Evolutionary conservation across 164 flowering plant species (phyloP).

Genomic region (Annona squamosa): DNA sequence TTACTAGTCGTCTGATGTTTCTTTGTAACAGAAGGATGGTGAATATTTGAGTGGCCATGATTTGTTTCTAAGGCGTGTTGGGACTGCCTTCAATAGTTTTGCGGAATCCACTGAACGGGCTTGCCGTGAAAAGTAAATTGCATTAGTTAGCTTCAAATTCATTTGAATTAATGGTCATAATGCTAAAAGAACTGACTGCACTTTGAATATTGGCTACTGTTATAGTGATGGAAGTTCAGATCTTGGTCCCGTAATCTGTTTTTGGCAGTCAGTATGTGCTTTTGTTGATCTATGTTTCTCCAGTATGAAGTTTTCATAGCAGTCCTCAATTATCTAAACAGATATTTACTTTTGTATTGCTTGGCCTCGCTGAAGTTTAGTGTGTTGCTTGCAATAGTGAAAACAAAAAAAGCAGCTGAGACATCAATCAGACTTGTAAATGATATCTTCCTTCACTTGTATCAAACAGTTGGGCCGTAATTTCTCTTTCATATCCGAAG

Average conservation of each 20-base stretch:
- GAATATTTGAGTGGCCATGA: slow-evolving; percentile 89
- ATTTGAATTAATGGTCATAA: background rate
- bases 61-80: slow-evolving; percentile 83
- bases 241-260: background rate
- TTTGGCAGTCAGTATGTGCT: background rate
- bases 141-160: slow-evolving; percentile 9
- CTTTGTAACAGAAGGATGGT: slow-evolving; percentile 74
- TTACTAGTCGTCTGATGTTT: slow-evolving; percentile 7
- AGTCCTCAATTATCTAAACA: background rate
- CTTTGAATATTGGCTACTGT: background rate
- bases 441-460: no score
- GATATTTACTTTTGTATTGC: no score
- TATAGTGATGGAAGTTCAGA: no score
- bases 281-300: background rate
- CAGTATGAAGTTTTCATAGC: background rate
- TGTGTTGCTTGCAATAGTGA: no score
- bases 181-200: background rate
- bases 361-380: no score
- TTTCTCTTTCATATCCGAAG: no score
- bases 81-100: slow-evolving; percentile 76
- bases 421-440: no score
- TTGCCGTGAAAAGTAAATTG: slow-evolving; percentile 71
- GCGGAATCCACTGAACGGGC: slow-evolving; percentile 83
- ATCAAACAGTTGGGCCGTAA: no score
- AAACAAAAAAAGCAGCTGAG: no score